Evolutionary conservation across 345 rosid genomes (phyloP).

Genomic region (Boechera divaricarpa): DNA sequence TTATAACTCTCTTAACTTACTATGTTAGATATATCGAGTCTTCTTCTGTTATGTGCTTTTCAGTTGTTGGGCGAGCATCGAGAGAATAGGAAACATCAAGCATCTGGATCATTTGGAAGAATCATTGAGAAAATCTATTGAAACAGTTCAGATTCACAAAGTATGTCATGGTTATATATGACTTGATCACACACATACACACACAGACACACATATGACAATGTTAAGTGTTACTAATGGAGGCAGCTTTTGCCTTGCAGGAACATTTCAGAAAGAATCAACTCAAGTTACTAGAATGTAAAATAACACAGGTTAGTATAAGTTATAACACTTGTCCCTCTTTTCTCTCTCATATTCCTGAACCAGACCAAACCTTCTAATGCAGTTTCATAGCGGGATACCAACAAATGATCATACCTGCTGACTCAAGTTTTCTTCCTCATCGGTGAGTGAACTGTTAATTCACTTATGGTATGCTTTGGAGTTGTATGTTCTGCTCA

Average conservation of each 20-base stretch:
- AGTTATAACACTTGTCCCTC: constrained; percentile 9
- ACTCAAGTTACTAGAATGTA: constrained; percentile 51
- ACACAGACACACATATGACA: background rate
- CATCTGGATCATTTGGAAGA: constrained; percentile 61
- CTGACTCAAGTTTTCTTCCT: constrained; percentile 53
- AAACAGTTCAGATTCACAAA: constrained; percentile 52
- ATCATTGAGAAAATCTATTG: constrained; percentile 60
- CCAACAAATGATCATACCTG: constrained; percentile 54
- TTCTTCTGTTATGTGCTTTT: constrained; percentile 18
- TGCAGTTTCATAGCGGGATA: constrained; percentile 57
- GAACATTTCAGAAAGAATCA: constrained; percentile 61
- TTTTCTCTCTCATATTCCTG: background rate
- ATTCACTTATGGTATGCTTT: background rate
- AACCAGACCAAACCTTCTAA: constrained; percentile 13
- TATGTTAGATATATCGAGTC: constrained; percentile 1
- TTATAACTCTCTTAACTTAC: background rate
- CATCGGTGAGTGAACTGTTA: constrained; percentile 43
- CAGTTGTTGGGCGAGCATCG: constrained; percentile 66
- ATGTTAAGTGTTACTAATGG: background rate
- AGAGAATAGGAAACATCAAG: constrained; percentile 53
- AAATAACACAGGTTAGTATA: constrained; percentile 52
- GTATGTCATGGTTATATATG: constrained; percentile 39
- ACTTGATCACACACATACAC: background rate
- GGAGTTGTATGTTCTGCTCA: background rate
- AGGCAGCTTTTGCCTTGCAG: constrained; percentile 41